Evolutionary conservation across 1,139 yeast species (phyloP), one percentile per base, ranked within the genome.

Genomic region (Nakaseomyces kungkrabaensis): DNA sequence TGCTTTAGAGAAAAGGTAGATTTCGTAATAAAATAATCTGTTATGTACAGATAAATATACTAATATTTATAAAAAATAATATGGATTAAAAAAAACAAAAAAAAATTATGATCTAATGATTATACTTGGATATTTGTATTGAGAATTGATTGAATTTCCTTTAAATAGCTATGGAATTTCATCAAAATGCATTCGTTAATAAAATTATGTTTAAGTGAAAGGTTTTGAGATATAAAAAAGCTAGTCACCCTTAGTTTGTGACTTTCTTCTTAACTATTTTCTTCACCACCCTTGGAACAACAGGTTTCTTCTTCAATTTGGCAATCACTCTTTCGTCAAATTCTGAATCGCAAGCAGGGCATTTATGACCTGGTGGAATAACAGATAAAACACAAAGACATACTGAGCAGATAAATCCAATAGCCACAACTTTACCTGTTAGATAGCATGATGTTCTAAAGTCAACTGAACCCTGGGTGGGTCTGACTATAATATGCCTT

Each of bases 371-470:
- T 50, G 67, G 71, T 48, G 79, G 85, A 52, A 74, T 78, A 69
- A 74, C 72, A 65, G 74, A 74, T 57, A 66, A 75, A 63, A 70
- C 71, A 65, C 97, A 90, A 27, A 94, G 72, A 65, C 99, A 94
- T 29, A 94, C 97, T 26, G 95, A 85, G 67, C 99, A 94, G 3
- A 94, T 97, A 59, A 78, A 90, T 0, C 97, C 99, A 47, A 92
- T 77, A 58, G 94, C 97, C 13, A 94, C 92, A 3, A 92, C 83
- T 58, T 81, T 79, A 31, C 94, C 92, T 0, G 97, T 88, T 27
- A 89, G 71, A 62, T 88, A 92, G 67, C 99, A 92, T 34, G 96
- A 89, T 1, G 99, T 97, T 55, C 96, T 73, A 65, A 92, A 94
- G 66, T 92, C 96, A 43, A 92, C 95, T 56, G 86, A 82, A 4